These are phyloP conservation scores for Arabidopsis arenosa DNA, from an alignment of 345 rosid genomes.

Conservation along the genomic window DNA sequence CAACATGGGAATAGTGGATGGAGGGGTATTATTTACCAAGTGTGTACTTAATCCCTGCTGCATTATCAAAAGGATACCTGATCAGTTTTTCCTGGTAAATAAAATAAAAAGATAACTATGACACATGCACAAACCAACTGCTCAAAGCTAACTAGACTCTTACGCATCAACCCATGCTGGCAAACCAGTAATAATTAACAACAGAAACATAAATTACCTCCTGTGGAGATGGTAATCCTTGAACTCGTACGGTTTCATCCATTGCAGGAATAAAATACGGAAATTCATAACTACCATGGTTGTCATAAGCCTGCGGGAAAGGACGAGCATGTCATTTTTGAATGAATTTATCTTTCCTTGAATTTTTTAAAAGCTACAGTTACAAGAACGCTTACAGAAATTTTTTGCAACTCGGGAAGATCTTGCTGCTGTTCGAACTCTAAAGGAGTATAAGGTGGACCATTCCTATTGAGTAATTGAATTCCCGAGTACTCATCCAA, in stretches of 20 bases:
- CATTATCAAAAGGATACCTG: neutral
- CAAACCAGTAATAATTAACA: conserved; percentile 18
- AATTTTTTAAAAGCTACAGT: conserved; percentile 22
- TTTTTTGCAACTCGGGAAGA: conserved; percentile 62
- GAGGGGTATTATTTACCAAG: conserved; percentile 52
- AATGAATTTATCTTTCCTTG: conserved; percentile 15
- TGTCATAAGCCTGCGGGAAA: conserved; percentile 31
- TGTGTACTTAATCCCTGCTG: conserved; percentile 57
- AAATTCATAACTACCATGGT: conserved; percentile 68
- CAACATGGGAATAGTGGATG: conserved; percentile 69
- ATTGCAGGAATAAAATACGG: conserved; percentile 72
- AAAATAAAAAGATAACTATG: neutral
- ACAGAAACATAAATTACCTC: conserved; percentile 62
- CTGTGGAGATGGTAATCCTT: conserved; percentile 65
- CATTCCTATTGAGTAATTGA: conserved; percentile 58
- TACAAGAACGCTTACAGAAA: conserved; percentile 57
- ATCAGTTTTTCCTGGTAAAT: conserved; percentile 12
- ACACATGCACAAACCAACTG: neutral
- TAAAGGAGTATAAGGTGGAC: conserved; percentile 61
- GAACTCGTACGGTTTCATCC: conserved; percentile 66
- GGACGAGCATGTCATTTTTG: neutral
- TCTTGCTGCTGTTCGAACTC: conserved; percentile 70
- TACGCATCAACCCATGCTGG: conserved; percentile 24
- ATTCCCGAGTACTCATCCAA: conserved; percentile 61
- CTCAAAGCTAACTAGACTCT: conserved; percentile 5